Evolutionary conservation across 352 stramenopile genomes (phyloP).

Genomic region (Phytophthora sojae): DNA sequence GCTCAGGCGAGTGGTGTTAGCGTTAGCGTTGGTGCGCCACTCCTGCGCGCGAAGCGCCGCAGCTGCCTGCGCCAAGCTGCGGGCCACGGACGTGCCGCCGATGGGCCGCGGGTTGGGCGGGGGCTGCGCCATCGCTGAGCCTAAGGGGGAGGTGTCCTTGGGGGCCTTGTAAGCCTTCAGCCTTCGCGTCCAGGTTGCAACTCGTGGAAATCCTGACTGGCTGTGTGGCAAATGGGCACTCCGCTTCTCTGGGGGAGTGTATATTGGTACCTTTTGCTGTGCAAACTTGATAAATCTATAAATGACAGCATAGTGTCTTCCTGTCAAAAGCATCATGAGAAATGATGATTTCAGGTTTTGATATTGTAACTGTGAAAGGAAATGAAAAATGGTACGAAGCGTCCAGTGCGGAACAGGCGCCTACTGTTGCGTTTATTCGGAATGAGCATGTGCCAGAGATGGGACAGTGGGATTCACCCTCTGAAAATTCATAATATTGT

Average conservation of each 20-base stretch:
- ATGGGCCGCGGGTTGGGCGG: not conserved
- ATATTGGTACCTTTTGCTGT: not conserved
- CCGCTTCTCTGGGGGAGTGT: not conserved
- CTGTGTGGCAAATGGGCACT: not conserved
- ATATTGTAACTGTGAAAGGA: not conserved
- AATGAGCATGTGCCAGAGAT: not conserved
- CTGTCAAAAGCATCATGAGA: not conserved
- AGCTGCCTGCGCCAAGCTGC: conserved; percentile 24
- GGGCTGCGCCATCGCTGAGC: not conserved
- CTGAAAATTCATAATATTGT: not conserved
- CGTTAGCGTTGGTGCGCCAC: conserved; percentile 7
- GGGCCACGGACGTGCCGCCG: conserved; percentile 19
- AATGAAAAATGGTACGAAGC: not conserved
- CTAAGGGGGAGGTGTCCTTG: not conserved
- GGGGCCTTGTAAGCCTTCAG: too few species aligned
- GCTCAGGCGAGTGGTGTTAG: too few species aligned
- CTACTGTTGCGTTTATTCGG: not conserved
- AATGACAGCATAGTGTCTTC: not conserved
- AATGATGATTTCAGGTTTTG: not conserved
- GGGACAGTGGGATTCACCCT: not conserved
- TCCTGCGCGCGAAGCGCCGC: conserved; percentile 31
- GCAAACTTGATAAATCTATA: not conserved
- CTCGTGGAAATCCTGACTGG: not conserved
- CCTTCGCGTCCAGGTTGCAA: too few species aligned
- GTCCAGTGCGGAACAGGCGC: not conserved